Evolutionary conservation across 2,329 filamentous ascomycete species (phyloP), one percentile per base, ranked within the genome.

Genomic region (Tolypocladium ophioglossoides): DNA sequence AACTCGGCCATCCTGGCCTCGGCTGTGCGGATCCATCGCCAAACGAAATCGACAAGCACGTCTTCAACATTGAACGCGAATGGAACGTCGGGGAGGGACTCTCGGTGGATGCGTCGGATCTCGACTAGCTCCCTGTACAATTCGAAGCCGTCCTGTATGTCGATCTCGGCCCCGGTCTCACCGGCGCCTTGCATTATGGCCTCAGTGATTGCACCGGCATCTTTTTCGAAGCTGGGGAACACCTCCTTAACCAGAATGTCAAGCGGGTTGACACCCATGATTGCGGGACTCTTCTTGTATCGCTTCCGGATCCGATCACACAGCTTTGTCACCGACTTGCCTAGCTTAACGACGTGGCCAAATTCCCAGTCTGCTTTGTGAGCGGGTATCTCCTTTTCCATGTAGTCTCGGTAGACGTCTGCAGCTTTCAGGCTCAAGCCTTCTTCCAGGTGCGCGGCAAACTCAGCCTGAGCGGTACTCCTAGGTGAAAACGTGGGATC

Each of bases 21-120:
- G 9, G 90, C 91, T 58, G 84, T 82, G 53, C 81, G 79, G 58
- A 99, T 89, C 91, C 91, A 99, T 55, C 90, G 84, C 91, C 91
- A 97, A 7, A 97, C 94, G 68, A 97, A 99, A 38, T 89, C 86
- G 57, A 91, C 87, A 20, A 99, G 77, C 18, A 95, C 74, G 44
- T 85, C 82, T 70, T 99, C 94, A 46, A 99, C 81, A 59, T 91
- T 84, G 68, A 97, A 96, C 5, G 85, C 85, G 68, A 97, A 99
- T 1, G 83, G 81, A 56, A 83, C 75, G 59, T 77, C 78, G 0
- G 89, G 89, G 20, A 96, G 77, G 24, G 84, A 85, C 58, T 88
- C 80, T 9, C 80, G 78, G 67, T 96, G 91, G 30, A 95, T 89
- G 37, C 81, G 78, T 34, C 94, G 86, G 57, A 96, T 89, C 59